Percentiles rank a stretch among this genome's conserved stretches.
Evolutionary conservation across 441 rosid species (phyloP).

Genomic region (Euphorbia schlechtendalii): DNA sequence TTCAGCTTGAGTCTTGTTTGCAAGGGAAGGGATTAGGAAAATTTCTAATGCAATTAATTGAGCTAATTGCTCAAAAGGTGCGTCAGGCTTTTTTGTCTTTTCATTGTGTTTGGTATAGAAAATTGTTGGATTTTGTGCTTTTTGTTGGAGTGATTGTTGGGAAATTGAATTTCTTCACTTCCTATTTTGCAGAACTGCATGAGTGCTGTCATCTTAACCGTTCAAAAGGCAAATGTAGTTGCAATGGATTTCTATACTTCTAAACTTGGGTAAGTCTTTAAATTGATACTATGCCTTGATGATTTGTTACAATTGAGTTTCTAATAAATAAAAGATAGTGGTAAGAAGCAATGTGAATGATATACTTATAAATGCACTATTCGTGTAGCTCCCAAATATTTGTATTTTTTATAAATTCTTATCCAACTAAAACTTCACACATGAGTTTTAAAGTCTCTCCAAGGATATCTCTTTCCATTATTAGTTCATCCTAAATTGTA

Average conservation of each 20-base stretch:
- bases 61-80: constrained; percentile 79
- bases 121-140: not conserved
- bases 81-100: constrained; percentile 4
- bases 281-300: not conserved
- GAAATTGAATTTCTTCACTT: constrained; percentile 12
- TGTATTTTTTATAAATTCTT: not conserved
- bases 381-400: no score
- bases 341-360: no score
- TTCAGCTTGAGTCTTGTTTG: constrained; percentile 58
- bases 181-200: constrained; percentile 44
- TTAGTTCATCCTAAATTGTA: not conserved
- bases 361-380: no score
- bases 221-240: constrained; percentile 58
- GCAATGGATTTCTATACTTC: constrained; percentile 69
- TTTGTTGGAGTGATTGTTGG: not conserved
- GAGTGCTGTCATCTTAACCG: constrained; percentile 80
- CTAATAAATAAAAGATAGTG: no score
- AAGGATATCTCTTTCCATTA: not conserved
- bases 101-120: not conserved
- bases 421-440: not conserved
- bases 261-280: constrained; percentile 57
- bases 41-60: constrained; percentile 72
- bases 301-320: not conserved
- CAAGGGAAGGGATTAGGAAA: constrained; percentile 82
- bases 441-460: not conserved